phyloP scores from a whole-genome alignment of 257 asterid species.

The Catharanthus roseus region DNA sequence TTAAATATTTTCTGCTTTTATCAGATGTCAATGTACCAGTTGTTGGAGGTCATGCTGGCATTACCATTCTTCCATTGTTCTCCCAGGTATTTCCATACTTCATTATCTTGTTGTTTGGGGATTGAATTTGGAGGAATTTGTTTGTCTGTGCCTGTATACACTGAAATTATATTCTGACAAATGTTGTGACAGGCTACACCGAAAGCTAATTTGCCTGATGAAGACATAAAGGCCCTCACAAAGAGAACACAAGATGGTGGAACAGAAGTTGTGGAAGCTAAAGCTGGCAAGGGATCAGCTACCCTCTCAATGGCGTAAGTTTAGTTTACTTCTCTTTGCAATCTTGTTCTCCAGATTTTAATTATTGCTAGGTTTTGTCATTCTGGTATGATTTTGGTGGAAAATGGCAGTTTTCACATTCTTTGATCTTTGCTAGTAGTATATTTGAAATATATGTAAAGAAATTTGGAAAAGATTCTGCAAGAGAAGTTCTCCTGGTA shows the following conservation, averaged over 20 bases:
- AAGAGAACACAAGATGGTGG: constrained; percentile 97
- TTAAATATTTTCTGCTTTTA: not conserved
- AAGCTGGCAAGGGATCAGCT: constrained; percentile 99
- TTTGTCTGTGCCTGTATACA: not conserved
- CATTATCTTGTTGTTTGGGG: not conserved
- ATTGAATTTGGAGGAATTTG: not conserved
- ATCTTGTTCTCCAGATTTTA: not conserved
- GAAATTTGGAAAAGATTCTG: not conserved
- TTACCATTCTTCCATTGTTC: constrained; percentile 90
- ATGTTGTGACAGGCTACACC: constrained; percentile 60
- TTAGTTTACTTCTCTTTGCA: not conserved
- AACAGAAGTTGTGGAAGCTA: constrained; percentile 95
- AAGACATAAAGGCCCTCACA: constrained; percentile 67
- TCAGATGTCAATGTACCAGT: constrained; percentile 87
- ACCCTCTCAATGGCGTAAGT: constrained; percentile 99
- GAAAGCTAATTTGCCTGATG: constrained; percentile 60
- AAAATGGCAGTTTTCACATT: not conserved
- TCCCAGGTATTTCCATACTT: constrained; percentile 49
- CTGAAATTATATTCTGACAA: not conserved
- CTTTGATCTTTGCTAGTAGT: not conserved
- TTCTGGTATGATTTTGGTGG: not conserved
- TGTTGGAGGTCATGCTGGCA: constrained; percentile 93
- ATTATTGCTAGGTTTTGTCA: not conserved
- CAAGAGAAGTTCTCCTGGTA: not conserved
- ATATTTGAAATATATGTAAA: no score